Percentiles rank a stretch among this genome's conserved stretches.
These are phyloP conservation scores for Arctium minus DNA, from an alignment of 129 eudicot species.

Conservation along the genomic window DNA sequence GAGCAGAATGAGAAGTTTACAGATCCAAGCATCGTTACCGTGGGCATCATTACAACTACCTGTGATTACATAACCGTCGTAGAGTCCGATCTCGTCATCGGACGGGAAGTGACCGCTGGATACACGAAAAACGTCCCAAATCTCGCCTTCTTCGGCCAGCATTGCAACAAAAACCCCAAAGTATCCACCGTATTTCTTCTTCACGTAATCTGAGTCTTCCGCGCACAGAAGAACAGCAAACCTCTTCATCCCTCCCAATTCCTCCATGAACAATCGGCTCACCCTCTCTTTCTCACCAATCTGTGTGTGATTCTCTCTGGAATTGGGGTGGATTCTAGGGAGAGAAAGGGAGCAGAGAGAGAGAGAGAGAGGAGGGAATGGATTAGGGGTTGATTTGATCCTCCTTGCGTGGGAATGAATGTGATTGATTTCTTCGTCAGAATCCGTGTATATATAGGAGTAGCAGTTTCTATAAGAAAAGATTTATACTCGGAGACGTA, in stretches of 20 bases:
- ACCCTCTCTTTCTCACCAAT: background rate
- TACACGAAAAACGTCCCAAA: constrained; percentile 73
- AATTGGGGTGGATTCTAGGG: constrained; percentile 27
- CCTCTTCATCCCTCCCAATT: constrained; percentile 47
- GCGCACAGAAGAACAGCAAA: constrained; percentile 78
- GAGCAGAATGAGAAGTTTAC: constrained; percentile 49
- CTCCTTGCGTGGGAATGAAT: constrained; percentile 3
- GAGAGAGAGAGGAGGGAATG: background rate
- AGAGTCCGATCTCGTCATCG: constrained; percentile 49
- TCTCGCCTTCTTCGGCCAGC: constrained; percentile 90
- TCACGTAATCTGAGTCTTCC: constrained; percentile 86
- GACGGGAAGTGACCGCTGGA: constrained; percentile 63
- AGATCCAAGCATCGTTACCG: constrained; percentile 76
- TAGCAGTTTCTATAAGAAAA: background rate
- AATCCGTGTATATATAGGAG: constrained; percentile 13
- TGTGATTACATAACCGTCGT: constrained; percentile 83
- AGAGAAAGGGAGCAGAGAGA: constrained; percentile 23
- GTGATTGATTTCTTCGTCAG: constrained; percentile 26
- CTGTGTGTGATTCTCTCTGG: constrained; percentile 21
- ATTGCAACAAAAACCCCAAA: constrained; percentile 76
- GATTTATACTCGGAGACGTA: background rate
- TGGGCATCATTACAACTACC: constrained; percentile 92
- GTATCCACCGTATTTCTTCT: constrained; percentile 83
- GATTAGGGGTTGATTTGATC: background rate
- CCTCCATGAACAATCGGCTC: constrained; percentile 9